A percentile compares a stretch with the other conserved stretches of the same genome.
These are phyloP conservation scores for Gnomoniopsis smithogilvyi DNA, from an alignment of 2,329 filamentous ascomycete genomes.

Conservation along the genomic window DNA sequence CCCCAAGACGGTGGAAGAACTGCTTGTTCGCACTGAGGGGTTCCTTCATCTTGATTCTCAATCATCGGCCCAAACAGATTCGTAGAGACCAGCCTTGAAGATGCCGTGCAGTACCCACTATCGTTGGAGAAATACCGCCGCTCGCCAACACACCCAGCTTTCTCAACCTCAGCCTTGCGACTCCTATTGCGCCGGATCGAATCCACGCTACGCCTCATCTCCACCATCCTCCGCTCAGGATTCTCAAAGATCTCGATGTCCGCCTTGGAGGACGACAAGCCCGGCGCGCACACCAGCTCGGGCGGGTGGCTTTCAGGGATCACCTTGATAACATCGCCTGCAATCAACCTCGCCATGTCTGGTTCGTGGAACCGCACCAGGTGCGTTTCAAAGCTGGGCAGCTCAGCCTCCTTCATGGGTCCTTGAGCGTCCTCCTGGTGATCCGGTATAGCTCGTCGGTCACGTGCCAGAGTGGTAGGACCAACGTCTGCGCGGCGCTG, in stretches of 20 bases:
- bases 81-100: not conserved
- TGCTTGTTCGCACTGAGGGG: not conserved
- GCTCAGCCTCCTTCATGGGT: not conserved
- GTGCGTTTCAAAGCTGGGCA: not conserved
- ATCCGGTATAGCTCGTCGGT: not conserved
- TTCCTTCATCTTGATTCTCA: not conserved
- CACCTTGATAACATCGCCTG: not conserved
- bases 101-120: conserved; percentile 11
- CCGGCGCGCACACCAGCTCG: not conserved
- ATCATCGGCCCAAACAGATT: too few species aligned
- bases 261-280: not conserved
- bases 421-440: not conserved
- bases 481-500: not conserved
- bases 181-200: not conserved
- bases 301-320: not conserved
- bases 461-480: not conserved
- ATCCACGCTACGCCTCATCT: not conserved
- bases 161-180: not conserved
- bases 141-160: not conserved
- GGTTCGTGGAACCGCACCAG: conserved; percentile 5
- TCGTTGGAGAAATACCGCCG: not conserved
- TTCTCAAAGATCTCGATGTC: not conserved
- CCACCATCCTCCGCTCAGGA: not conserved
- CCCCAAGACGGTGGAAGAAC: not conserved
- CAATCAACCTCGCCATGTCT: not conserved